These are phyloP conservation scores for Artemisia argyi DNA, from an alignment of 129 eudicot species.

Conservation along the genomic window DNA sequence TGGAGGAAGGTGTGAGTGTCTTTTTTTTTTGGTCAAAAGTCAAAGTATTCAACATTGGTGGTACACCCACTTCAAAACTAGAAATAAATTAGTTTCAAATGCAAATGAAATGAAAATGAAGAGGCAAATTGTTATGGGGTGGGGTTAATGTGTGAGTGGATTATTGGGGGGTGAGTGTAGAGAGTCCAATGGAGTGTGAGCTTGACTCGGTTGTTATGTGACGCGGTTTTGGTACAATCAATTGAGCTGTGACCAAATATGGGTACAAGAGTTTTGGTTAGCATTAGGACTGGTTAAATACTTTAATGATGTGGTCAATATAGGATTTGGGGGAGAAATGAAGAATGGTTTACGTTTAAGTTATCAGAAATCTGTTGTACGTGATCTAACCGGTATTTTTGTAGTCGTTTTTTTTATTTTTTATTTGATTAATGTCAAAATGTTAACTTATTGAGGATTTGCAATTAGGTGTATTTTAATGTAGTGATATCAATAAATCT, in stretches of 20 bases:
- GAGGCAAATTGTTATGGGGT: neutral
- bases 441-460: neutral
- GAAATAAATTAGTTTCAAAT: constrained; percentile 24
- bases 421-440: too few relatives aligned
- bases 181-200: constrained; percentile 18
- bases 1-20: constrained; percentile 71
- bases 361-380: too few relatives aligned
- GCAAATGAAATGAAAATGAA: constrained; percentile 25
- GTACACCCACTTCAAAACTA: constrained; percentile 45
- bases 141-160: neutral
- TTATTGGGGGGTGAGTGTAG: neutral
- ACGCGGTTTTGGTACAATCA: constrained; percentile 33
- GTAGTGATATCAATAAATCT: neutral
- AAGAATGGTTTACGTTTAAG: too few relatives aligned
- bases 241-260: constrained; percentile 13
- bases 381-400: too few relatives aligned
- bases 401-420: too few relatives aligned
- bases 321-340: neutral
- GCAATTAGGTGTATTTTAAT: neutral
- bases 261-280: constrained; percentile 18
- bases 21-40: constrained; percentile 53
- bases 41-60: constrained; percentile 57
- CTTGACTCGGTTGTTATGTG: constrained; percentile 10
- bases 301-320: neutral
- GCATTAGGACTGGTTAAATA: constrained; percentile 4